Evolutionary conservation across 1,284 basidiomycete species (phyloP).

Genomic region (Austroboletus niveus): DNA sequence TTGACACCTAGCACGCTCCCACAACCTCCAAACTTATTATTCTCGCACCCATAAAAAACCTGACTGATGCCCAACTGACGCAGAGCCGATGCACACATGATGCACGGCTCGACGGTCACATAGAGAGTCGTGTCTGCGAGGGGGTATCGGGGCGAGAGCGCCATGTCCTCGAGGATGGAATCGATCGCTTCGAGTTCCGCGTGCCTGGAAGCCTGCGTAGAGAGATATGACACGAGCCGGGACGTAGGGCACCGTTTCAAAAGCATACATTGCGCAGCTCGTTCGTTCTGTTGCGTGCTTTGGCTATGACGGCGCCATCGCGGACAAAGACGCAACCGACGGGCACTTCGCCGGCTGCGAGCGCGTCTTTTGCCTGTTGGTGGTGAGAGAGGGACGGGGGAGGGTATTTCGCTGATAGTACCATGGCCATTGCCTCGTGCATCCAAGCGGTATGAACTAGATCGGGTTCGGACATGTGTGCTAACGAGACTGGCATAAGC

Average conservation of each 20-base stretch:
- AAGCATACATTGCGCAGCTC: slow-evolving; percentile 81
- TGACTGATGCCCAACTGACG: slow-evolving; percentile 90
- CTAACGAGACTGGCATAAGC: background rate
- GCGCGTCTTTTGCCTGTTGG: slow-evolving; percentile 78
- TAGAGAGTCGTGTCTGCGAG: slow-evolving; percentile 86
- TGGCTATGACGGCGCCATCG: slow-evolving; percentile 72
- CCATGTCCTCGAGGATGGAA: slow-evolving; percentile 68
- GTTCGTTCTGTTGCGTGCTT: slow-evolving; percentile 92
- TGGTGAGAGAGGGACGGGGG: background rate
- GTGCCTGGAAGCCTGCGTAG: slow-evolving; percentile 87
- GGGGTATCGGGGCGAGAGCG: slow-evolving; percentile 61
- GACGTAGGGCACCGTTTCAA: background rate
- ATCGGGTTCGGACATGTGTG: background rate
- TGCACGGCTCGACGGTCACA: slow-evolving; percentile 98
- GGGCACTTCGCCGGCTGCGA: slow-evolving; percentile 86
- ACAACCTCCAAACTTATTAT: slow-evolving; percentile 97
- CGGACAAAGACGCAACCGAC: slow-evolving; percentile 97
- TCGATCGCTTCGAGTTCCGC: slow-evolving; percentile 98
- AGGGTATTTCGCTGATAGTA: slow-evolving; percentile 9
- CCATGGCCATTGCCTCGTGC: slow-evolving; percentile 57
- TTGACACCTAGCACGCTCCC: slow-evolving; percentile 93
- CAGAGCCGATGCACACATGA: slow-evolving; percentile 97
- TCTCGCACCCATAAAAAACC: slow-evolving; percentile 93
- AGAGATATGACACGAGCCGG: background rate
- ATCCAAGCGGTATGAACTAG: slow-evolving; percentile 43